phyloP scores from a whole-genome alignment of 169 alveolate species.

The Eimeria praecox region DNA sequence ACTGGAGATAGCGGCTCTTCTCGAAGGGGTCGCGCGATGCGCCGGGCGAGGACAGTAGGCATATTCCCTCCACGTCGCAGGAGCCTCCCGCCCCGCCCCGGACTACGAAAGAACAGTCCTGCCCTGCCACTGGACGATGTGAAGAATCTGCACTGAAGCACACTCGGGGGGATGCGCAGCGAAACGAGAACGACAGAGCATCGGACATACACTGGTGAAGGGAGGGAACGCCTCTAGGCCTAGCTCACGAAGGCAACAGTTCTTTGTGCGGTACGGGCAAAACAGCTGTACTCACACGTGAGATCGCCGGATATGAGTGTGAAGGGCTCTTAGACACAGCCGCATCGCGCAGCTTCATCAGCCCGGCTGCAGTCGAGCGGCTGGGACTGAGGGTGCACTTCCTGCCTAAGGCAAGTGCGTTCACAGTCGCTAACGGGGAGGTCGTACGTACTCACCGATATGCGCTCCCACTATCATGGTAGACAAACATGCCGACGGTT shows the following conservation, averaged over 20 bases:
- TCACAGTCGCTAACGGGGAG: conserved; percentile 5
- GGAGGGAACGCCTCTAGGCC: background rate
- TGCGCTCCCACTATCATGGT: background rate
- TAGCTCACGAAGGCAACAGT: background rate
- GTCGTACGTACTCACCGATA: background rate
- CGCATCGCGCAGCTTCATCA: background rate
- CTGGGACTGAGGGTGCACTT: background rate
- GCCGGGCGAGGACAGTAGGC: background rate
- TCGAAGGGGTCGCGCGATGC: background rate
- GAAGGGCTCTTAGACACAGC: background rate
- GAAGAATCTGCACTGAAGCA: background rate
- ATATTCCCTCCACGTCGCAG: background rate
- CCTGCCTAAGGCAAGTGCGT: background rate
- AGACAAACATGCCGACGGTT: background rate
- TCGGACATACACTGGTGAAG: background rate
- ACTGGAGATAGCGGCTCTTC: background rate
- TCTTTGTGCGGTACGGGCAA: background rate
- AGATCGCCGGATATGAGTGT: background rate
- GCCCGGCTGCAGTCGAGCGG: background rate
- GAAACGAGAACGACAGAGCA: background rate
- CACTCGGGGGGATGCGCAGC: background rate
- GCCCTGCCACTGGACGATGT: background rate
- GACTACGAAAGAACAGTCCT: background rate
- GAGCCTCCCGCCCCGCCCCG: background rate
- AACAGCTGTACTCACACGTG: background rate